phyloP scores from a whole-genome alignment of 116 monocot species.

The Dioscorea cayenensis region DNA sequence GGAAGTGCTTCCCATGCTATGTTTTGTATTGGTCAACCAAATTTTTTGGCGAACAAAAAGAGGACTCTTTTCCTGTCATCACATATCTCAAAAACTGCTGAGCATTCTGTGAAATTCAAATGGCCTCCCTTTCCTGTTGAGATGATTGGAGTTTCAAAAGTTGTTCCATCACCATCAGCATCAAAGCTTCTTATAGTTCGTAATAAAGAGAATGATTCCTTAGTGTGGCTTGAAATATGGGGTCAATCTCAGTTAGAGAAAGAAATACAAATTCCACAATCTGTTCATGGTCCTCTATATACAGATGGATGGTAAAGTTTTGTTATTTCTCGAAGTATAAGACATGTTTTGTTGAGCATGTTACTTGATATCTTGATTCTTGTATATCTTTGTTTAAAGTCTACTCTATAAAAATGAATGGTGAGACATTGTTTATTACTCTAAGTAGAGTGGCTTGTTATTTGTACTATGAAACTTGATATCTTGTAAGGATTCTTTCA shows the following conservation, averaged over 20 bases:
- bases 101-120: constrained; percentile 46
- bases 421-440: no score
- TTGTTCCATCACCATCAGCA: constrained; percentile 90
- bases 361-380: no score
- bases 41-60: constrained; percentile 70
- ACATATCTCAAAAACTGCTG: constrained; percentile 42
- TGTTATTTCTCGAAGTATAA: background rate
- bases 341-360: background rate
- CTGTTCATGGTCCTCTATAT: constrained; percentile 77
- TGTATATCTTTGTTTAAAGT: no score
- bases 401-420: no score
- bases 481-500: background rate
- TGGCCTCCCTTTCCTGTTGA: constrained; percentile 94
- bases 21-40: constrained; percentile 65
- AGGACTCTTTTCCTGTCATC: constrained; percentile 56
- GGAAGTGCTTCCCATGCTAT: constrained; percentile 49
- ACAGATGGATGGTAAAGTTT: constrained; percentile 73
- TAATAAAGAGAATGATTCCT: constrained; percentile 67
- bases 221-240: constrained; percentile 84
- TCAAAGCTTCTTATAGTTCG: constrained; percentile 76
- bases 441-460: no score
- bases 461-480: no score
- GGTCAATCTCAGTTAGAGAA: constrained; percentile 49
- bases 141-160: constrained; percentile 58
- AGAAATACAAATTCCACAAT: constrained; percentile 69